Evolutionary conservation across 176 grass and related monocot species (phyloP), one percentile per base, ranked within the genome.

Genomic region (Urochloa ruziziensis): DNA sequence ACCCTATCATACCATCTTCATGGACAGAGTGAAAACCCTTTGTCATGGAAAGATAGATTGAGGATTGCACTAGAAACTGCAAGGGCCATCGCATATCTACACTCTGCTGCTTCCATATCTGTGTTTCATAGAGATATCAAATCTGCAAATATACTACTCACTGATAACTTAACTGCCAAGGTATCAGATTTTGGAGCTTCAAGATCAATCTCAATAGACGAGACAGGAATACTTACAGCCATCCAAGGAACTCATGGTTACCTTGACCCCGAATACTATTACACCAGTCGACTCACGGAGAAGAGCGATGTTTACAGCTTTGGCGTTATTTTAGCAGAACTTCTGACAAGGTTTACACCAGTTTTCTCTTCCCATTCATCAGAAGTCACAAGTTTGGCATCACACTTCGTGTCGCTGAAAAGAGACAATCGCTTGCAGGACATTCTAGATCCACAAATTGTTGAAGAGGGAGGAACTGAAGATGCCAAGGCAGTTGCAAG

Each of bases 101-200:
- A 88, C 36, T 73, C 35, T 0, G 86, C 74, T 1, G 80, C 80
- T 79, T 88, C 81, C 0, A 51, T 91, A 59, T 88, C 89, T 3
- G 89, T 91, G 2, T 88, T 85, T 35, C 85, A 91, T 24, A 88
- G 85, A 85, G 89, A 91, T 34, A 84, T 88, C 43, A 91, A 88
- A 28, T 88, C 25, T 21, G 72, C 68, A 70, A 91, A 91, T 25
- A 78, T 91, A 71, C 24, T 91, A 6, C 77, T 91, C 23, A 84
- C 82, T 29, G 89, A 85, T 73, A 37, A 9, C 36, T 67, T 91
- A 51, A 64, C 54, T 67, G 33, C 82, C 12, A 88, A 89, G 35
- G 29, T 84, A 33, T 84, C 75, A 18, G 87, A 89, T 59, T 88
- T 88, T 84, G 87, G 87, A 49, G 87, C 81, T 37, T 88, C 81